phyloP scores from a whole-genome alignment of 192 early-diverging fungal species.

The Coemansia sp. region DNA sequence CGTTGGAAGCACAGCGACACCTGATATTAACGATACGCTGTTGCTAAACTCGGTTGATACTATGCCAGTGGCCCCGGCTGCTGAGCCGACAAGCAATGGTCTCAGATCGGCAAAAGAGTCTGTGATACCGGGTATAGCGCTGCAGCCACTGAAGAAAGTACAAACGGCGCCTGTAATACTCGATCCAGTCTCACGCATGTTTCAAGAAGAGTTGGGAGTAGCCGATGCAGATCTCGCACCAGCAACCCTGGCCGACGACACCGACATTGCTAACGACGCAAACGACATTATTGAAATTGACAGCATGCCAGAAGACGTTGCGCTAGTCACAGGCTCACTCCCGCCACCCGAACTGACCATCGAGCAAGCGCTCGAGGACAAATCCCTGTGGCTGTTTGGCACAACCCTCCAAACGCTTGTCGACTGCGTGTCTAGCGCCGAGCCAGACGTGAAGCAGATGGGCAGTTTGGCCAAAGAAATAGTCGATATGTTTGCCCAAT shows the following conservation, averaged over 20 bases:
- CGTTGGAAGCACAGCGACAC: neutral
- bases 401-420: slow-evolving; percentile 27
- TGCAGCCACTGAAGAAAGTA: neutral
- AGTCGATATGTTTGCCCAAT: slow-evolving; percentile 48
- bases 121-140: neutral
- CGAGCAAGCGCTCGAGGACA: slow-evolving; percentile 34
- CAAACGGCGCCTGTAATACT: neutral
- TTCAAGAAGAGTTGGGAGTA: slow-evolving; percentile 22
- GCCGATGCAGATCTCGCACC: neutral
- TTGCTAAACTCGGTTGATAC: neutral
- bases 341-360: slow-evolving; percentile 2
- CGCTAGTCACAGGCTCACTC: neutral
- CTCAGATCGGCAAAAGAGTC: neutral
- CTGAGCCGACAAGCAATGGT: neutral
- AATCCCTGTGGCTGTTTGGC: slow-evolving; percentile 60
- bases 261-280: neutral
- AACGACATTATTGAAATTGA: neutral
- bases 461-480: slow-evolving; percentile 30
- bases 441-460: slow-evolving; percentile 13
- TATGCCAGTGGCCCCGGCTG: neutral
- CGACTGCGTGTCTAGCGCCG: neutral
- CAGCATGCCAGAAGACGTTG: slow-evolving; percentile 2
- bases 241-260: neutral
- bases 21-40: neutral
- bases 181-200: slow-evolving; percentile 40